phyloP scores from a whole-genome alignment of 805 yeast genomes.

The Wickerhamomyces bovis region DNA sequence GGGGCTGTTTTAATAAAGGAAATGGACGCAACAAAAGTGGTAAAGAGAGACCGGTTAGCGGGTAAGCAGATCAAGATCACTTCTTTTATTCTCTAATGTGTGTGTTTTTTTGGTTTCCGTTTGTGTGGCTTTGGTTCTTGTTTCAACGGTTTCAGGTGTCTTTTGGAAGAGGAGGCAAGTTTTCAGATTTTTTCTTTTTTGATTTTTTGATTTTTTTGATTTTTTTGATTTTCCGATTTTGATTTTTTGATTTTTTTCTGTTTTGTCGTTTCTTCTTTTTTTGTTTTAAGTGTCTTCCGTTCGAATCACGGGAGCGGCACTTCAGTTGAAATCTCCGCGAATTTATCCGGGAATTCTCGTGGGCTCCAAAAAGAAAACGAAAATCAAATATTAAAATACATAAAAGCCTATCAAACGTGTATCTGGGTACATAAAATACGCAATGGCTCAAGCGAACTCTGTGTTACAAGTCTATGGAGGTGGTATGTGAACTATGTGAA shows the following conservation, averaged over 20 bases:
- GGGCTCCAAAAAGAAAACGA: no score
- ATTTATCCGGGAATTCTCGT: no score
- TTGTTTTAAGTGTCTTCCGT: background rate
- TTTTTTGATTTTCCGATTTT: no score
- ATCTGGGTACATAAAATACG: background rate
- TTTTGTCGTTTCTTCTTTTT: background rate
- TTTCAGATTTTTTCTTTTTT: background rate
- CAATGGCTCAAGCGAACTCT: slow-evolving; percentile 22
- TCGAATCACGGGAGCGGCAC: background rate
- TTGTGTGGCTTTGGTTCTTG: background rate
- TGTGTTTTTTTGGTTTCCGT: background rate
- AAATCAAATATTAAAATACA: background rate
- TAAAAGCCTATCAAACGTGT: background rate
- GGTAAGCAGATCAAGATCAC: no score
- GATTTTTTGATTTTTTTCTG: no score
- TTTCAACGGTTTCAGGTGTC: background rate
- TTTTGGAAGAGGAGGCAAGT: background rate
- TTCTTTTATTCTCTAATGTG: no score
- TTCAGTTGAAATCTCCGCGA: background rate
- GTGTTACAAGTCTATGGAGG: slow-evolving; percentile 18
- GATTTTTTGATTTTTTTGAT: background rate
- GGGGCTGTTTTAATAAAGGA: background rate
- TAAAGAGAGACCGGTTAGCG: no score
- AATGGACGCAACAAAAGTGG: background rate
- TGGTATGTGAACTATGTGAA: slow-evolving; percentile 9